Evolutionary conservation across 495 filamentous ascomycete genomes (phyloP).

Genomic region (Halenospora varia): DNA sequence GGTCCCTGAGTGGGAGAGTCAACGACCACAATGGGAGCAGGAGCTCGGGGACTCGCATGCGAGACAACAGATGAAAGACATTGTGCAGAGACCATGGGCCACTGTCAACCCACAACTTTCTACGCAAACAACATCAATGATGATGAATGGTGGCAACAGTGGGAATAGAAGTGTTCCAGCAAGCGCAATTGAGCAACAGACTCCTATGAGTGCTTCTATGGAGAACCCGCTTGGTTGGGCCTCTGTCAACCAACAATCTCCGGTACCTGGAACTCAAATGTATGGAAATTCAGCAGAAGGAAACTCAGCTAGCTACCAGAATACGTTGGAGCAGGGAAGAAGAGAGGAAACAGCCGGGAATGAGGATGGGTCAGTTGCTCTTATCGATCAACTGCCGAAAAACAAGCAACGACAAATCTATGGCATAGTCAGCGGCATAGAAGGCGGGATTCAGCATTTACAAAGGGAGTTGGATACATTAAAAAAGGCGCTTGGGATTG

Average conservation of each 20-base stretch:
- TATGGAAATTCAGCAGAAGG: background rate
- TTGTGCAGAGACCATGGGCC: conserved; percentile 18
- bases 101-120: conserved; percentile 14
- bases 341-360: conserved; percentile 16
- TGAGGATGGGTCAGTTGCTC: conserved; percentile 12
- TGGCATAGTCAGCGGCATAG: conserved; percentile 19
- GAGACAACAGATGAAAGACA: conserved; percentile 15
- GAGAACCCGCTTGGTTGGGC: conserved; percentile 13
- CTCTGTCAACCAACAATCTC: conserved; percentile 18
- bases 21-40: conserved; percentile 21
- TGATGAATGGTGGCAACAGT: conserved; percentile 6
- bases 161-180: background rate
- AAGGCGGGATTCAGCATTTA: conserved; percentile 24
- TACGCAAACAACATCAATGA: background rate
- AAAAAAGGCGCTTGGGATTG: conserved; percentile 24
- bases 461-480: conserved; percentile 22
- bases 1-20: conserved; percentile 18
- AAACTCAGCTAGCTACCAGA: background rate
- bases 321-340: conserved; percentile 11
- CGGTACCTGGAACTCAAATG: background rate
- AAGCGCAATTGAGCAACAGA: background rate
- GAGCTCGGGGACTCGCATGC: conserved; percentile 12
- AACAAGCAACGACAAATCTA: conserved; percentile 25
- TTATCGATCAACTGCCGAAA: conserved; percentile 23
- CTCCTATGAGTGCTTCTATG: background rate